A percentile compares a stretch with the other conserved stretches of the same genome.
phyloP scores from a whole-genome alignment of 2,329 filamentous ascomycete species.

The Fusarium nanum region DNA sequence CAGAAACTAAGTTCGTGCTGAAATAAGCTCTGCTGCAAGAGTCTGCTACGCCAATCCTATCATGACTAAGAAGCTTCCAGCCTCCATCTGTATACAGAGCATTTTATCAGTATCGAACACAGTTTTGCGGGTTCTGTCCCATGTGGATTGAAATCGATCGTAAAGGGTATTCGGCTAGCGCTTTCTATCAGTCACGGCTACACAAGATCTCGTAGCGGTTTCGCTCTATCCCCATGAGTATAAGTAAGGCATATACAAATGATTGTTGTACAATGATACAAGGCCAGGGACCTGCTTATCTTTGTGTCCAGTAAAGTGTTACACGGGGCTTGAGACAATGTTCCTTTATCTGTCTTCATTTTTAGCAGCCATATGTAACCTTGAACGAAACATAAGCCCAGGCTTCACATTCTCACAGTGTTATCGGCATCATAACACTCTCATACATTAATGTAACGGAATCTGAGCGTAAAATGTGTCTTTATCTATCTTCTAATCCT shows the following conservation, averaged over 20 bases:
- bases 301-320: neutral
- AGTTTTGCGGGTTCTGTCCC: neutral
- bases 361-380: neutral
- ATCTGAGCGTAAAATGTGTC: neutral
- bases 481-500: slow-evolving; percentile 13
- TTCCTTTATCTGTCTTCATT: neutral
- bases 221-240: neutral
- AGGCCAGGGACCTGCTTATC: neutral
- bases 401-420: neutral
- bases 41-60: neutral
- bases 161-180: neutral
- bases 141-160: neutral
- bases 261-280: neutral
- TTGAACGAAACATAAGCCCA: neutral
- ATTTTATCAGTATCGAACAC: neutral
- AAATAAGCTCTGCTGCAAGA: neutral
- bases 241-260: neutral
- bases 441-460: neutral
- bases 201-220: neutral
- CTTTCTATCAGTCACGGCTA: neutral
- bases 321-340: neutral
- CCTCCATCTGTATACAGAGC: too few relatives aligned
- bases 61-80: too few relatives aligned
- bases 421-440: neutral
- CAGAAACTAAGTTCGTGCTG: neutral